Evolutionary conservation across 768 basidiomycete species (phyloP).

Genomic region (Mycena floridula): DNA sequence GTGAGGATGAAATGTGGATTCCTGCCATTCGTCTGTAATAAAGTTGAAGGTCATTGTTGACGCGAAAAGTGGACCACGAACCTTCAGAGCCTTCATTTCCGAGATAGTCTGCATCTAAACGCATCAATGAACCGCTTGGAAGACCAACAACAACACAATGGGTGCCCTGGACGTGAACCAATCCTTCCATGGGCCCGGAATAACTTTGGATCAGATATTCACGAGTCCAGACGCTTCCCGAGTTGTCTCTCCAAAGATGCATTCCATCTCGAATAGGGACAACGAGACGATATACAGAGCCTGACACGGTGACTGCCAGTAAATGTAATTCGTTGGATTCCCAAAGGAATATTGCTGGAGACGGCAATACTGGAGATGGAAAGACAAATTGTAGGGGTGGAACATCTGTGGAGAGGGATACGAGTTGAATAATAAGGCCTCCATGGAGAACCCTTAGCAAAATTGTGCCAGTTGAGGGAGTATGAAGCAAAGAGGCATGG

Average conservation of each 20-base stretch:
- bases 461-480: slow-evolving; percentile 55
- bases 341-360: slow-evolving; percentile 60
- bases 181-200: slow-evolving; percentile 33
- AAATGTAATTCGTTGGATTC: slow-evolving; percentile 56
- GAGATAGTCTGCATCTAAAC: slow-evolving; percentile 59
- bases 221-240: slow-evolving; percentile 49
- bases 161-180: slow-evolving; percentile 63
- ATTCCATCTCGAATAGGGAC: slow-evolving; percentile 50
- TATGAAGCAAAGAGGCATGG: slow-evolving; percentile 51
- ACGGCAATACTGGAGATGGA: slow-evolving; percentile 58
- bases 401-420: slow-evolving; percentile 62
- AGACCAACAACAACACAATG: slow-evolving; percentile 61
- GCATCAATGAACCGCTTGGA: slow-evolving; percentile 56
- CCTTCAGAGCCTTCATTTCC: slow-evolving; percentile 53
- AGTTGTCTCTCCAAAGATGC: slow-evolving; percentile 53
- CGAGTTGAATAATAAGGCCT: slow-evolving; percentile 67
- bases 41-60: slow-evolving; percentile 11
- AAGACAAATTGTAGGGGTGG: slow-evolving; percentile 74
- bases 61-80: slow-evolving; percentile 33
- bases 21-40: slow-evolving; percentile 61
- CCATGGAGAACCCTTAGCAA: slow-evolving; percentile 71
- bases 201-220: slow-evolving; percentile 62
- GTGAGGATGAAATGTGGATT: slow-evolving; percentile 51
- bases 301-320: slow-evolving; percentile 58
- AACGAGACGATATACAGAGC: slow-evolving; percentile 68